Base-by-base conservation (phyloP, 1,284 basidiomycete genomes). In the Heterobasidion occidentale region DNA sequence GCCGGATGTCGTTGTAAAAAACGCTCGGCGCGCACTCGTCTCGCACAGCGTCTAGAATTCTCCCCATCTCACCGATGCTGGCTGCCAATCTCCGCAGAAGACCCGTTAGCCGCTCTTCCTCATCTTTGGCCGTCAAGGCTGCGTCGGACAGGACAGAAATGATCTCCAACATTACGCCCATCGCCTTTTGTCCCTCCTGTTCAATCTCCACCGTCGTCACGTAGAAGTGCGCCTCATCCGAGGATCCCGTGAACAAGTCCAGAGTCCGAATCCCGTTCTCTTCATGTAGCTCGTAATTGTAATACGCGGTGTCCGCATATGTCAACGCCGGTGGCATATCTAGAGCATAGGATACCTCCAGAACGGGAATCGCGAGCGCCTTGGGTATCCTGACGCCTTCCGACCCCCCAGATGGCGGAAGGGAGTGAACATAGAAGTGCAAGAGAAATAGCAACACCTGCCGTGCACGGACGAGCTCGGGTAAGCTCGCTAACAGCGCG, bases 291-390 rank as follows among this genome's bases (percentile, higher is more conserved):
- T 11, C 27, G 74, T 74, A 81, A 62, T 83, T 82, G 74, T 77
- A 84, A 11, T 82, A 72, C 12, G 83, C 80, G 1, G 80, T 81
- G 62, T 80, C 80, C 52, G 80, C 76, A 60, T 83, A 84, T 5
- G 80, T 83, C 46, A 83, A 69, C 60, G 83, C 71, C 0, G 82
- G 81, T 1, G 81, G 80, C 20, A 84, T 65, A 55, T 77, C 79
- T 42, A 84, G 73, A 42, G 76, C 68, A 2, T 71, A 68, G 3
- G 76, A 79, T 38, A 79, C 69, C n/a, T 66, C 64, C 9, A 76
- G 68, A 14, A 78, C 68, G 0, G 79, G 81, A 4, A 79, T 64
- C 1, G 79, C 72, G 54, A 83, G 68, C 11, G 73, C 67, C 1
- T 70, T 63, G 12, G 78, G 79, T 36, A 80, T 69, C 9, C 58